phyloP scores from a whole-genome alignment of 805 yeast species.

The Metschnikowia arizonensis region DNA sequence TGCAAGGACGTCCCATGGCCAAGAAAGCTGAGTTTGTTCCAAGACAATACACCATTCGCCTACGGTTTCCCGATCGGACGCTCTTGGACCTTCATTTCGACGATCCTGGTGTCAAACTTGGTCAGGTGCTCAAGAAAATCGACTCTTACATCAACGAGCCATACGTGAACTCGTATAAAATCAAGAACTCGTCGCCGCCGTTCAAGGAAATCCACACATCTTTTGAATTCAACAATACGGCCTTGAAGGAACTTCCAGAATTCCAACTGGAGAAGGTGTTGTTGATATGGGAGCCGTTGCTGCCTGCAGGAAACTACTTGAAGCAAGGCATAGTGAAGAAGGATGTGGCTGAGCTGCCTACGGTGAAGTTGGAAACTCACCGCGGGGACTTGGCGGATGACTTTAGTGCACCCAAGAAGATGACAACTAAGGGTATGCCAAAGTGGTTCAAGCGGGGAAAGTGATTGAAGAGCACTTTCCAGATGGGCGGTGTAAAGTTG shows the following conservation, averaged over 20 bases:
- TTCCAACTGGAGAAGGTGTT: slow-evolving; percentile 30
- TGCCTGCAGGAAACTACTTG: slow-evolving; percentile 26
- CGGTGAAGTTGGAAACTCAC: slow-evolving; percentile 29
- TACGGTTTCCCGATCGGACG: slow-evolving; percentile 38
- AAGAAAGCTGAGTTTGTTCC: slow-evolving; percentile 20
- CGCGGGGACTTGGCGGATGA: slow-evolving; percentile 29
- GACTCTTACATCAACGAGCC: slow-evolving; percentile 30
- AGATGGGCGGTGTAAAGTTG: no score
- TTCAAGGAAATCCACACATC: slow-evolving; percentile 27
- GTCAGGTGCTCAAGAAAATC: slow-evolving; percentile 34
- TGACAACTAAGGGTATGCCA: slow-evolving; percentile 11
- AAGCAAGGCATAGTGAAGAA: slow-evolving; percentile 21
- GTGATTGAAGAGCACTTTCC: not conserved
- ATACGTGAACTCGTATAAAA: slow-evolving; percentile 27
- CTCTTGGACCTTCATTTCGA: slow-evolving; percentile 34
- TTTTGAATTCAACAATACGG: slow-evolving; percentile 26
- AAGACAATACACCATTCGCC: slow-evolving; percentile 27
- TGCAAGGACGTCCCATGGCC: slow-evolving; percentile 17
- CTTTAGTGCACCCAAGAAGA: not conserved
- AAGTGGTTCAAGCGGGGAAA: slow-evolving; percentile 17
- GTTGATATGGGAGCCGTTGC: slow-evolving; percentile 34
- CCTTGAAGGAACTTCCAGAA: slow-evolving; percentile 26
- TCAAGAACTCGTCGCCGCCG: slow-evolving; percentile 39
- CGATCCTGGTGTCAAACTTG: slow-evolving; percentile 27
- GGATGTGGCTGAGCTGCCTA: slow-evolving; percentile 32